A percentile compares a stretch with the other conserved stretches of the same genome.
Conservation (phyloP, 169 alveolate genomes). For the Cardiosporidium cionae region DNA sequence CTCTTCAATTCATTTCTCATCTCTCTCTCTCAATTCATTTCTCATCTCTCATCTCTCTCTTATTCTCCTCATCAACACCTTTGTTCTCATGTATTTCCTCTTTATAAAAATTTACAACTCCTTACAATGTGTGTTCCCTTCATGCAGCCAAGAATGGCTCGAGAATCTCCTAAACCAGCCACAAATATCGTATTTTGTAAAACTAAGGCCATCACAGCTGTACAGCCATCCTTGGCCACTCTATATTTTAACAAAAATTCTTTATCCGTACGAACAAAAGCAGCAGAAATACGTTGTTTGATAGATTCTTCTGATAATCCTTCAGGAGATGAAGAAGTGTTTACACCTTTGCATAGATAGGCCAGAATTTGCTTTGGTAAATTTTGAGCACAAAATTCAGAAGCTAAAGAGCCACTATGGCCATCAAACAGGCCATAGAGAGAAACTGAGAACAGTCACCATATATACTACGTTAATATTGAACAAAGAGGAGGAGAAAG, state of each 20-base stretch:
- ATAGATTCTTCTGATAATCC: background rate
- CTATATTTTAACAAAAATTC: slow-evolving; percentile 4
- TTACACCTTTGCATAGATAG: background rate
- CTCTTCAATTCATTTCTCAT: too few species aligned
- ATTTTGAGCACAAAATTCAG: slow-evolving; percentile 18
- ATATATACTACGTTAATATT: too few species aligned
- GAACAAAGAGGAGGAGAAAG: too few species aligned
- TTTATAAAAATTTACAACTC: too few species aligned
- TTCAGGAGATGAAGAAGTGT: background rate
- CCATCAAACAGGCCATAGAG: slow-evolving; percentile 20
- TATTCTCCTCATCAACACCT: too few species aligned
- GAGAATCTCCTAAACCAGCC: slow-evolving; percentile 80
- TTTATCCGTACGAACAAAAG: slow-evolving; percentile 6
- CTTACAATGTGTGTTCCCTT: slow-evolving; percentile 18
- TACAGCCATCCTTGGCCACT: slow-evolving; percentile 47
- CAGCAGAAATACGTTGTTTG: background rate
- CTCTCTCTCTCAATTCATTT: too few species aligned
- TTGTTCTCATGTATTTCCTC: too few species aligned
- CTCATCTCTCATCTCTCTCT: too few species aligned
- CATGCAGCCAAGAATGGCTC: slow-evolving; percentile 56
- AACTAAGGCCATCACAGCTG: slow-evolving; percentile 56
- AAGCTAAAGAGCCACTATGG: slow-evolving; percentile 13
- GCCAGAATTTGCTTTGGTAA: background rate
- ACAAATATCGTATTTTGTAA: slow-evolving; percentile 42
- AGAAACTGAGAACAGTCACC: background rate